A percentile compares a stretch with the other conserved stretches of the same genome.
These are phyloP conservation scores for Pythium plurisporium DNA, from an alignment of 352 stramenopile species.

Conservation along the genomic window DNA sequence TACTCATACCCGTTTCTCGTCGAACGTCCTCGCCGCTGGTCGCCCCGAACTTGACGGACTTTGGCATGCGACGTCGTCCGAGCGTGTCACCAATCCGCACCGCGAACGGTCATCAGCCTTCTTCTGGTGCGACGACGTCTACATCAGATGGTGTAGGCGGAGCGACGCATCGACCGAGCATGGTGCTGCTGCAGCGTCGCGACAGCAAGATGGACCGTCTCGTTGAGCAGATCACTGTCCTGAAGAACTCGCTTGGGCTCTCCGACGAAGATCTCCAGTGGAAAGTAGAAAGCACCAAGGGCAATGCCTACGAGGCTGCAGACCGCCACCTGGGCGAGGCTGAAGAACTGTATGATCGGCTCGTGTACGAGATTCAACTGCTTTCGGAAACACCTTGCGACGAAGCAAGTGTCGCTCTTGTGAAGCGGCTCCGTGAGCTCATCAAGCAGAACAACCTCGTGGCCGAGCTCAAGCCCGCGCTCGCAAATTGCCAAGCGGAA, in stretches of 20 bases:
- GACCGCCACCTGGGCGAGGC: conserved; percentile 44
- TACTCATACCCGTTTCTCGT: conserved; percentile 55
- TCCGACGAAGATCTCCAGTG: conserved; percentile 76
- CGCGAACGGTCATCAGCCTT: background rate
- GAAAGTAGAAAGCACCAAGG: conserved; percentile 72
- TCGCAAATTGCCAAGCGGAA: conserved; percentile 32
- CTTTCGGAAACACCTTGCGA: conserved; percentile 50
- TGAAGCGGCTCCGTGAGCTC: conserved; percentile 34
- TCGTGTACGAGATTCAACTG: conserved; percentile 61
- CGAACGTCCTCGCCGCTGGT: conserved; percentile 52
- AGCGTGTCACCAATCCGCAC: conserved; percentile 49
- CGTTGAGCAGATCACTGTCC: conserved; percentile 66
- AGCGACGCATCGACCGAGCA: background rate
- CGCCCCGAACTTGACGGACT: conserved; percentile 22
- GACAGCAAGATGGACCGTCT: conserved; percentile 61
- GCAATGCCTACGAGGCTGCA: conserved; percentile 64
- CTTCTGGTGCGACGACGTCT: background rate
- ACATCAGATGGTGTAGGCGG: background rate
- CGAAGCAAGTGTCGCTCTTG: conserved; percentile 39
- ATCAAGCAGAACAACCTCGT: conserved; percentile 34
- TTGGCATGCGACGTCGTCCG: conserved; percentile 36
- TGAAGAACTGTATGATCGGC: conserved; percentile 65
- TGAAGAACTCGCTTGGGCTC: conserved; percentile 68
- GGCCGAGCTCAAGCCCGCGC: conserved; percentile 33
- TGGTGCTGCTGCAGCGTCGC: conserved; percentile 24